A percentile compares a stretch with the other conserved stretches of the same genome.
Evolutionary conservation across 805 yeast species (phyloP).

Genomic region (Jamesozyma jinghongensis): DNA sequence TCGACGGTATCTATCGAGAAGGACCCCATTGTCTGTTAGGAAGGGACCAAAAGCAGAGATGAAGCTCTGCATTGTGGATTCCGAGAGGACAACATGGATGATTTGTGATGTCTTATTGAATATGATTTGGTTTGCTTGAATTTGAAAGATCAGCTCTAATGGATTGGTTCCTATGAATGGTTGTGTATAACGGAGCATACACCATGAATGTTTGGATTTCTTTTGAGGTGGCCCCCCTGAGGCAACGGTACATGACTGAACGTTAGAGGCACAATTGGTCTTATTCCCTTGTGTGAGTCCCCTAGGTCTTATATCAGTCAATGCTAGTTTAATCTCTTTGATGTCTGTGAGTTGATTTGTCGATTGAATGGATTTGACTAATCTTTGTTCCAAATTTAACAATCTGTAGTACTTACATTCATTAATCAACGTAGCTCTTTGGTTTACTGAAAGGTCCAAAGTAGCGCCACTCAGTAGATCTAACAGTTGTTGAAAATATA

Average conservation of each 20-base stretch:
- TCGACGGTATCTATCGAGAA: conserved; percentile 7
- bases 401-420: conserved; percentile 76
- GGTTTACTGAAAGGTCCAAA: conserved; percentile 41
- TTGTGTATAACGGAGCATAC: conserved; percentile 32
- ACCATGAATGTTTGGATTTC: conserved; percentile 5
- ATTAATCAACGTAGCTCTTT: conserved; percentile 45
- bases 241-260: conserved; percentile 29
- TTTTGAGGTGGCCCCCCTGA: not conserved
- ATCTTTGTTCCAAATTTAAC: conserved; percentile 58
- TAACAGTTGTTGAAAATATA: conserved; percentile 46
- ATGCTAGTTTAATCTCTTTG: conserved; percentile 49
- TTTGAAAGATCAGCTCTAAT: conserved; percentile 35
- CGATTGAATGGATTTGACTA: conserved; percentile 3
- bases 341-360: conserved; percentile 9
- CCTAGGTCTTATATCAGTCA: conserved; percentile 30
- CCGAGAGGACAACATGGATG: conserved; percentile 15
- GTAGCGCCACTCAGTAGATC: conserved; percentile 46
- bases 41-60: conserved; percentile 1
- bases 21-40: conserved; percentile 5
- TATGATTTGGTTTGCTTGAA: conserved; percentile 23
- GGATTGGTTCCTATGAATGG: conserved; percentile 34
- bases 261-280: conserved; percentile 33
- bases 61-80: conserved; percentile 4
- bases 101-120: conserved; percentile 23
- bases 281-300: not conserved